Base-by-base conservation (phyloP, 495 filamentous ascomycete species). In the Aspergillus leporis region DNA sequence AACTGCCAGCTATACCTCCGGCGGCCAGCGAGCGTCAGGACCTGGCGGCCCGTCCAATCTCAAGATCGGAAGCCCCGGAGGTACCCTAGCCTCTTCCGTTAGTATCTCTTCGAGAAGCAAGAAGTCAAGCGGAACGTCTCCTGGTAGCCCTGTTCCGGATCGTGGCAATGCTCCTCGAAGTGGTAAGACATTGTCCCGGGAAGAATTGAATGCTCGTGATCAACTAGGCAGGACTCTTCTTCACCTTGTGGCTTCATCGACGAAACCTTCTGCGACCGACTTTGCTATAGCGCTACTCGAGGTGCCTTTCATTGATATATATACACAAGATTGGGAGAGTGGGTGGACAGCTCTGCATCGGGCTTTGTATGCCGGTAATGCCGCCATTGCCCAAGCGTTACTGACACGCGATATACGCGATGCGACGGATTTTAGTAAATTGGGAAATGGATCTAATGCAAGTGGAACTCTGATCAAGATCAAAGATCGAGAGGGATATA, bases 311-410 rank as follows among this genome's bases (percentile, higher is more conserved):
- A 83, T 89, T 57, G 94, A 98, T 74, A 81, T 98, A 13, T 91
- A 95, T 62, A 72, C 79, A 16, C 91, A 95, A 61, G 94, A 98
- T 70, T 77, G 81, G 41, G 94, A 98, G 70, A 97, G 88, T 71
- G 95, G 93, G 21, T 98, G 94, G 94, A 98, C 95, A 52, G 86
- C 92, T 19, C 77, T 98, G 46, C 94, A 98, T 65, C 85, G 94
- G 63, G 91, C 95, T 10, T 78, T 98, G 50, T 98, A 98, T 66
- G 87, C 89, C 64, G 95, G 95, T 19, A 98, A 97, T 68, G 86
- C 92, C 51, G 87, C 90, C 13, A 87, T 96, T 58, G 93, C 95
- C 1, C 82, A 89, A 49, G 80, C 87, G 13, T 83, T 98, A 45
- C 83, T 98, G 60, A 80, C 85, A 46, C 86, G 88, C 34, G 93